phyloP scores from a whole-genome alignment of 192 early-diverging fungal species.

The Podila epicladia region DNA sequence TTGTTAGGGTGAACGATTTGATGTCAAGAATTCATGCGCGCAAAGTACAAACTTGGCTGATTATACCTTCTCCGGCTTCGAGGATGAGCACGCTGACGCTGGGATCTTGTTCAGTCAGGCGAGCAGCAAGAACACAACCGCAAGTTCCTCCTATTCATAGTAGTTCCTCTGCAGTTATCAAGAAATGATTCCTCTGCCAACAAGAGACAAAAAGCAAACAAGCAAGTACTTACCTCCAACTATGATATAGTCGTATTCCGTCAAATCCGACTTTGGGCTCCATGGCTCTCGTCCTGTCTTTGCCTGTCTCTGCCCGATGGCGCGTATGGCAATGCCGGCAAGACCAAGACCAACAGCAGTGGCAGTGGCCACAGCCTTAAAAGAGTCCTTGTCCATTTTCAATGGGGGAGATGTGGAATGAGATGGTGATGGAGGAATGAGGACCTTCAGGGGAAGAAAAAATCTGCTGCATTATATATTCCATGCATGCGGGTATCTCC shows the following conservation, averaged over 20 bases:
- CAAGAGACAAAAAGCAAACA: not conserved
- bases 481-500: too few species aligned
- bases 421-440: not conserved
- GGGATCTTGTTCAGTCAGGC: constrained; percentile 19
- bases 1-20: not conserved
- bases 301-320: not conserved
- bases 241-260: constrained; percentile 16
- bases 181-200: not conserved
- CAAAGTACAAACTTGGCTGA: not conserved
- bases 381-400: not conserved
- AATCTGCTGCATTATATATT: not conserved
- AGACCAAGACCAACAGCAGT: constrained; percentile 1
- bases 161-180: too few species aligned
- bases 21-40: not conserved
- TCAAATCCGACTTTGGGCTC: not conserved
- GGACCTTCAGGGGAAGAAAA: not conserved
- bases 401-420: not conserved
- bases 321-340: constrained; percentile 2
- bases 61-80: constrained; percentile 16
- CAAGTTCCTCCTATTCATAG: constrained; percentile 13
- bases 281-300: constrained; percentile 12
- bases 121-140: constrained; percentile 19
- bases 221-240: constrained; percentile 11
- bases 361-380: not conserved
- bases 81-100: constrained; percentile 25